These are phyloP conservation scores for Zymoseptoria brevis DNA, from an alignment of 2,329 filamentous ascomycete species.

Conservation along the genomic window DNA sequence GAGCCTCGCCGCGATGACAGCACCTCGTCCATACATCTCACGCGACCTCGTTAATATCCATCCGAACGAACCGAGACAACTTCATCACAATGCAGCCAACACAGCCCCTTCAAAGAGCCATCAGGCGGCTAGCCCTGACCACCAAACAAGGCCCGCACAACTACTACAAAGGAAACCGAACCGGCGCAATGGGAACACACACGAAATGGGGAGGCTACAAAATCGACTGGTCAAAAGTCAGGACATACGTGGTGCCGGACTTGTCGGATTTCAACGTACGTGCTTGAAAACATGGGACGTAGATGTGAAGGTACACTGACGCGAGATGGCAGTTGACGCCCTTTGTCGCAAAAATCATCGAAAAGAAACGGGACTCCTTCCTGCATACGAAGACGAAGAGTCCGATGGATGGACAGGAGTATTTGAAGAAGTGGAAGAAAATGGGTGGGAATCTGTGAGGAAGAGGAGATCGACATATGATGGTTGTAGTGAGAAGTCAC, in stretches of 20 bases:
- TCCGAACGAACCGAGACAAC: not conserved
- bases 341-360: slow-evolving; percentile 60
- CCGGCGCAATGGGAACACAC: slow-evolving; percentile 78
- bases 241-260: slow-evolving; percentile 77
- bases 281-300: not conserved
- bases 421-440: slow-evolving; percentile 28
- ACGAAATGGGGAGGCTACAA: slow-evolving; percentile 76
- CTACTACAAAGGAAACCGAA: slow-evolving; percentile 93
- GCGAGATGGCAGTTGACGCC: slow-evolving; percentile 59
- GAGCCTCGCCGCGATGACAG: slow-evolving; percentile 2
- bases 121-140: slow-evolving; percentile 71
- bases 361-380: slow-evolving; percentile 47
- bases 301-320: not conserved
- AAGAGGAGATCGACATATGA: not conserved
- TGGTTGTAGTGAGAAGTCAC: not conserved
- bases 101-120: slow-evolving; percentile 55
- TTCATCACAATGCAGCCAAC: slow-evolving; percentile 50
- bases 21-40: not conserved
- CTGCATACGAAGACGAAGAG: slow-evolving; percentile 21
- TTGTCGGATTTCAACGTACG: slow-evolving; percentile 64
- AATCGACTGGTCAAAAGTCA: slow-evolving; percentile 79
- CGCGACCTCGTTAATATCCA: not conserved
- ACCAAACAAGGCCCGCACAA: slow-evolving; percentile 90
- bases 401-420: slow-evolving; percentile 26
- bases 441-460: slow-evolving; percentile 25